Conservation (phyloP, 1,284 basidiomycete species). For the Tetrapyrgos nigripes region DNA sequence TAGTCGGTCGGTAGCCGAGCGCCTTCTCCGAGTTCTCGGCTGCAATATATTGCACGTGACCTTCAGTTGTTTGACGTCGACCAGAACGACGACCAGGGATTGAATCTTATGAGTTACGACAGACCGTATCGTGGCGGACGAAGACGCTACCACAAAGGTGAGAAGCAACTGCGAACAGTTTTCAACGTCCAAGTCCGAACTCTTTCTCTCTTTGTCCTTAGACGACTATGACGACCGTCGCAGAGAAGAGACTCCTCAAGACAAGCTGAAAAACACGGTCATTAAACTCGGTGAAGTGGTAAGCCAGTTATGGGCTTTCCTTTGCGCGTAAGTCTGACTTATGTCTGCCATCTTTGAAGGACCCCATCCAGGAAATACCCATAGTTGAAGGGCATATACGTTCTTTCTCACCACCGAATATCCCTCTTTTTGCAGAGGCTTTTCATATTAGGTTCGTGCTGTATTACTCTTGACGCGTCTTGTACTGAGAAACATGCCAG, state of each 20-base stretch:
- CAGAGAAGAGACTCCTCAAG: conserved; percentile 77
- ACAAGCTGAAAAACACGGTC: conserved; percentile 72
- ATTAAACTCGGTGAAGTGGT: conserved; percentile 87
- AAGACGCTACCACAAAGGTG: conserved; percentile 52
- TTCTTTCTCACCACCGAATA: conserved; percentile 59
- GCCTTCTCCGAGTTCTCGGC: too few relatives aligned
- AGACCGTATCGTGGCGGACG: conserved; percentile 45
- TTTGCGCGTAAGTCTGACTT: neutral
- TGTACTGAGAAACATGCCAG: conserved; percentile 28
- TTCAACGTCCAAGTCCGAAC: neutral
- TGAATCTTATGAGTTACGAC: conserved; percentile 51
- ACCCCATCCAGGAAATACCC: conserved; percentile 73
- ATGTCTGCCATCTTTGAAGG: conserved; percentile 47
- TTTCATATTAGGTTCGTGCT: conserved; percentile 73
- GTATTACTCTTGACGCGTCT: neutral
- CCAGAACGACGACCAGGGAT: neutral
- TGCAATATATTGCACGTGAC: neutral
- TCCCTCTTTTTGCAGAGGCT: conserved; percentile 74
- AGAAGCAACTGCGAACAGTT: conserved; percentile 25
- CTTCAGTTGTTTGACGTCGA: neutral
- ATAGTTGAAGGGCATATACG: conserved; percentile 70
- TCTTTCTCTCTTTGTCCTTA: conserved; percentile 18
- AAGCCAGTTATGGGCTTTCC: conserved; percentile 37
- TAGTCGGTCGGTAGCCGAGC: too few relatives aligned
- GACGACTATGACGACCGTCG: conserved; percentile 73